Conservation (phyloP, 148 eudicot genomes). For the Cornus florida region DNA sequence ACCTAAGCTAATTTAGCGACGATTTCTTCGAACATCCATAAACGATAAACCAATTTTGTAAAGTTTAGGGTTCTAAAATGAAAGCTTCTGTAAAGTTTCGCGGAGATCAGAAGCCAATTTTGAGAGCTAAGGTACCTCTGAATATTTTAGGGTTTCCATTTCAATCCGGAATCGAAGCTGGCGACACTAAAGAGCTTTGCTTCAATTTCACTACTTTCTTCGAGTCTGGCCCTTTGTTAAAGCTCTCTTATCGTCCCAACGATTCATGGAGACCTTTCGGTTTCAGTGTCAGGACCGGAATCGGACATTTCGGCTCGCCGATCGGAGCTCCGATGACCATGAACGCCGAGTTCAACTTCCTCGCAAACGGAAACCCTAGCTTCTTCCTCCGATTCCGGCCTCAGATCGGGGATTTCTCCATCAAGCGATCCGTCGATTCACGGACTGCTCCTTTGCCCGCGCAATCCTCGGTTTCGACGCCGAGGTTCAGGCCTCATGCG, state of each 20-base stretch:
- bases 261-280: not conserved
- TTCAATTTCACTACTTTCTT: not conserved
- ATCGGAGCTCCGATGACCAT: slow-evolving; percentile 5
- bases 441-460: not conserved
- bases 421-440: slow-evolving; percentile 1
- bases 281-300: not conserved
- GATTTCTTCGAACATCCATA: too few relatives aligned
- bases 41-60: too few relatives aligned
- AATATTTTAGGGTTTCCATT: not conserved
- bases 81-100: slow-evolving; percentile 4
- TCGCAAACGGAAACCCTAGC: not conserved
- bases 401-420: not conserved
- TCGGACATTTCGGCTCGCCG: not conserved
- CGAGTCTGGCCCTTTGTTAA: not conserved
- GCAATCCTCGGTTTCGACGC: not conserved
- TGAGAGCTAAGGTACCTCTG: slow-evolving; percentile 1
- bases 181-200: not conserved
- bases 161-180: slow-evolving; percentile 5
- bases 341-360: not conserved
- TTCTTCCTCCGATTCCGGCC: not conserved
- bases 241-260: not conserved
- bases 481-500: not conserved
- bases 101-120: slow-evolving; percentile 3
- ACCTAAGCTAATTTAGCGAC: too few relatives aligned
- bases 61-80: not conserved